Evolutionary conservation across 352 stramenopile genomes (phyloP).

Genomic region (Phytophthora lateralis): DNA sequence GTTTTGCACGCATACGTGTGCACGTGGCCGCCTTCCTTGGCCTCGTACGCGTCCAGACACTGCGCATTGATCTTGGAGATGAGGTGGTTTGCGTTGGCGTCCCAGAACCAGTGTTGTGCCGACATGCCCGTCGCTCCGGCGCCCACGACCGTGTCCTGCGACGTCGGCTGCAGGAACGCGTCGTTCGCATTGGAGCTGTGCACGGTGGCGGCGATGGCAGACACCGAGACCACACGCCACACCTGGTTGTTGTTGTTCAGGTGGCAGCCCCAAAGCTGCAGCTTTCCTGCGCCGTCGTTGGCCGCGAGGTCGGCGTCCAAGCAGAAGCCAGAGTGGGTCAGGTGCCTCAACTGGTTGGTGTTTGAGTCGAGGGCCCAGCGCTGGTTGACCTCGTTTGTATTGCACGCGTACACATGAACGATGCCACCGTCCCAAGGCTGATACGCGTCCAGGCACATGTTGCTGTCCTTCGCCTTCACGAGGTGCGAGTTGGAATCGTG

Average conservation of each 20-base stretch:
- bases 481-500: constrained; percentile 39
- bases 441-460: constrained; percentile 68
- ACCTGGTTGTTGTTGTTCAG: constrained; percentile 69
- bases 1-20: constrained; percentile 63
- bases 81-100: constrained; percentile 45
- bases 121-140: constrained; percentile 18
- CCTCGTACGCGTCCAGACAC: constrained; percentile 72
- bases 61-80: constrained; percentile 48
- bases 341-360: constrained; percentile 52
- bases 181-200: constrained; percentile 28
- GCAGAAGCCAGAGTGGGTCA: constrained; percentile 59
- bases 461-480: constrained; percentile 47
- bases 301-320: constrained; percentile 51
- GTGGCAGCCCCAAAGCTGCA: constrained; percentile 56
- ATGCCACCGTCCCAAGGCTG: constrained; percentile 54
- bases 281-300: constrained; percentile 37
- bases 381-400: constrained; percentile 50
- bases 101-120: constrained; percentile 55
- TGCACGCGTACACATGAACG: constrained; percentile 51
- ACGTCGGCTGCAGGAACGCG: constrained; percentile 40
- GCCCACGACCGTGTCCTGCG: constrained; percentile 40
- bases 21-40: constrained; percentile 53
- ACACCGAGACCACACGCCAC: constrained; percentile 40
- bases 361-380: constrained; percentile 40
- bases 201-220: constrained; percentile 37